phyloP scores from a whole-genome alignment of 139 green algal species.

The Coelastrella sp. region DNA sequence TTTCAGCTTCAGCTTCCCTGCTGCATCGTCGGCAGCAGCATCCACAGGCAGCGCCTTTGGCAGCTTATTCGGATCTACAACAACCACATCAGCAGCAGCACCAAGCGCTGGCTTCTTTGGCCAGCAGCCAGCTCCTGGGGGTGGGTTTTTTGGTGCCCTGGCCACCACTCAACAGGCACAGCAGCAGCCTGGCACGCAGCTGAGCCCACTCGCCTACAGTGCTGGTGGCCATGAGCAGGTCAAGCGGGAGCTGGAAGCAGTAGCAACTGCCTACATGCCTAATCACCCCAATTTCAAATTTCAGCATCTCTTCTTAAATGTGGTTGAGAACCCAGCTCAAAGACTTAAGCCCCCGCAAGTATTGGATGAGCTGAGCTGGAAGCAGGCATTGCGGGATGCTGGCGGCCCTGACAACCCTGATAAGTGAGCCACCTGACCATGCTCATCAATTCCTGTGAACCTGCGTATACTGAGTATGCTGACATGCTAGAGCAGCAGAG shows the following conservation, averaged over 20 bases:
- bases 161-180: constrained; percentile 1
- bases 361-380: constrained; percentile 79
- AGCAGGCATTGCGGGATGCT: constrained; percentile 72
- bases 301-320: constrained; percentile 77
- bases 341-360: constrained; percentile 70
- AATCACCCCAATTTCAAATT: constrained; percentile 67
- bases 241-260: constrained; percentile 42
- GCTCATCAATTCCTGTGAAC: too few relatives aligned
- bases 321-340: constrained; percentile 71
- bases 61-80: constrained; percentile 17
- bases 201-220: constrained; percentile 1
- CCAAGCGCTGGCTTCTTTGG: constrained; percentile 1
- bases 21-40: neutral
- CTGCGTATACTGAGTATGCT: too few relatives aligned
- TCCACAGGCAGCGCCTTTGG: neutral
- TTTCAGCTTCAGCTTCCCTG: constrained; percentile 26
- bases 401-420: constrained; percentile 72
- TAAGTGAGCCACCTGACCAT: constrained; percentile 16
- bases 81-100: neutral
- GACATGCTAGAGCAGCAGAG: too few relatives aligned
- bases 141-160: constrained; percentile 22
- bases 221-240: neutral
- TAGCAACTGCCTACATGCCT: constrained; percentile 58
- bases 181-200: constrained; percentile 11
- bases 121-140: neutral